phyloP scores from a whole-genome alignment of 768 basidiomycete genomes.

The Panus rudis region DNA sequence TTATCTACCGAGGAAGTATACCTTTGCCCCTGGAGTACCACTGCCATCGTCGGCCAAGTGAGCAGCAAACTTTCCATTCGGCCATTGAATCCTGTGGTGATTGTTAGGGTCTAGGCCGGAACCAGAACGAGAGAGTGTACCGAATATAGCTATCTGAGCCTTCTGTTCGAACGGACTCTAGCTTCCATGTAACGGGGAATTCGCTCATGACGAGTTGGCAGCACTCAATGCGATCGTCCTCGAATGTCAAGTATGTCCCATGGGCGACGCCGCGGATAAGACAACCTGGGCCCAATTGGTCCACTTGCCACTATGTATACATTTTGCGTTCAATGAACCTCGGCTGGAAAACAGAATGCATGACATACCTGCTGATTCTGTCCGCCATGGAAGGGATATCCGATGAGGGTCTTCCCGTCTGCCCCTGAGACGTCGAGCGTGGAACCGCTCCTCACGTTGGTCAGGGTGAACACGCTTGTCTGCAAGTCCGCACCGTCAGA shows the following conservation, averaged over 20 bases:
- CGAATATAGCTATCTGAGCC: conserved; percentile 11
- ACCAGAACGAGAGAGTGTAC: no score
- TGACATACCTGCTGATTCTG: conserved; percentile 19
- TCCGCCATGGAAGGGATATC: conserved; percentile 15
- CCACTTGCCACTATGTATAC: conserved; percentile 17
- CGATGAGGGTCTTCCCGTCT: conserved; percentile 17
- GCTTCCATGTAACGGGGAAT: conserved; percentile 20
- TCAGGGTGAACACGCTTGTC: conserved; percentile 18
- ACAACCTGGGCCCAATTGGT: conserved; percentile 19
- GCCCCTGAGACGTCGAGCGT: conserved; percentile 18
- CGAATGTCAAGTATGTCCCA: conserved; percentile 16
- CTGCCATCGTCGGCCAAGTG: conserved; percentile 16
- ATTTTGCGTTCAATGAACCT: no score
- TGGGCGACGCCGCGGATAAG: conserved; percentile 13
- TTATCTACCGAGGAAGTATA: no score
- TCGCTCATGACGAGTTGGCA: conserved; percentile 16
- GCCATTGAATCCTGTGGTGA: conserved; percentile 17
- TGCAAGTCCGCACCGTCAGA: no score
- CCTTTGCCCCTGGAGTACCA: conserved; percentile 16
- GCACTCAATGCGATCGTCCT: conserved; percentile 10
- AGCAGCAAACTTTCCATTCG: conserved; percentile 16
- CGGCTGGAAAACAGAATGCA: no score
- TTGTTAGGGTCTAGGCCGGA: no score
- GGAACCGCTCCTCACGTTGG: conserved; percentile 19
- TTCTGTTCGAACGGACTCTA: conserved; percentile 12